phyloP scores from a whole-genome alignment of 192 early-diverging fungal genomes.

The Ambispora gerdemannii region DNA sequence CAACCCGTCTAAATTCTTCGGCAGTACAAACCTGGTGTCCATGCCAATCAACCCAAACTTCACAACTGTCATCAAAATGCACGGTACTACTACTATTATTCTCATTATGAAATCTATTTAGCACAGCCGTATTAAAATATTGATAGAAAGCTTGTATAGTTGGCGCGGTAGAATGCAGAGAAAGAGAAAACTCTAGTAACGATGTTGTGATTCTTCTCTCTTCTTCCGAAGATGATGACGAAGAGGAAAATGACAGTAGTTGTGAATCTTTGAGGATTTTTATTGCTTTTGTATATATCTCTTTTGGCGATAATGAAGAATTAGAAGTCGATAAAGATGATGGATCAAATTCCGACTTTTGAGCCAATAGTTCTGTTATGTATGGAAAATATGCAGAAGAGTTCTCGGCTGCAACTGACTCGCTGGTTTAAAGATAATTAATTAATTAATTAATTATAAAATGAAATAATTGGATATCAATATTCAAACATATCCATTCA shows the following conservation, averaged over 20 bases:
- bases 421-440: constrained; percentile 40
- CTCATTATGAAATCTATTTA: constrained; percentile 33
- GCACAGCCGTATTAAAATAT: constrained; percentile 67
- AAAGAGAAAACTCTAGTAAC: constrained; percentile 68
- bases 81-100: too few relatives aligned
- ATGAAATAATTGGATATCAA: not conserved
- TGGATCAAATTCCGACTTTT: too few relatives aligned
- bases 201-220: too few relatives aligned
- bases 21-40: constrained; percentile 64
- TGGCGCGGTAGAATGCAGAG: constrained; percentile 70
- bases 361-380: constrained; percentile 50
- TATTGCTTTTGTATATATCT: constrained; percentile 51
- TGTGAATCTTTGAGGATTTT: constrained; percentile 46
- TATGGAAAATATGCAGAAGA: constrained; percentile 61
- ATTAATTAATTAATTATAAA: not conserved
- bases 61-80: constrained; percentile 51
- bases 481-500: not conserved
- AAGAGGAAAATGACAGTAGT: constrained; percentile 41
- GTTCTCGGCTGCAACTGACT: constrained; percentile 64
- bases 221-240: too few relatives aligned
- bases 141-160: constrained; percentile 81
- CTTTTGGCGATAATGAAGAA: constrained; percentile 35
- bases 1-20: constrained; percentile 41
- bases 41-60: constrained; percentile 68
- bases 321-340: too few relatives aligned